Percentiles rank a stretch among this genome's conserved stretches.
These are phyloP conservation scores for Solidago caesia DNA, from an alignment of 129 eudicot genomes.

Conservation along the genomic window DNA sequence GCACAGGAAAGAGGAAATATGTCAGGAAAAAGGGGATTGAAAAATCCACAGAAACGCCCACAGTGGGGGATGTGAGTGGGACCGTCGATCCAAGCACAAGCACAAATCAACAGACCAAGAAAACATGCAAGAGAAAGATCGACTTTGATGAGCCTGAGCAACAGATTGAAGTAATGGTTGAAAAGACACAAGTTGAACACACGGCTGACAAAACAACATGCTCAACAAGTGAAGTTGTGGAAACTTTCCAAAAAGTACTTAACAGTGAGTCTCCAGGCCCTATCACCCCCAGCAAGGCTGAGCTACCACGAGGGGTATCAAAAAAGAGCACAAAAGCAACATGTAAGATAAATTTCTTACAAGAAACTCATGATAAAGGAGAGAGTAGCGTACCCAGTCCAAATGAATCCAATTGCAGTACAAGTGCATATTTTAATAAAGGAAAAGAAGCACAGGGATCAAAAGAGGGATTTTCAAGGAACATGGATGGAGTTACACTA, in stretches of 20 bases:
- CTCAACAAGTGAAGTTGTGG: slow-evolving; percentile 24
- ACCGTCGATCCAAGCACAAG: slow-evolving; percentile 6
- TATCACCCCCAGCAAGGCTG: slow-evolving; percentile 35
- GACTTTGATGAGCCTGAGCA: slow-evolving; percentile 49
- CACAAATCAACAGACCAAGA: slow-evolving; percentile 30
- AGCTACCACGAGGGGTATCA: slow-evolving; percentile 16
- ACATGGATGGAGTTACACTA: slow-evolving; percentile 25
- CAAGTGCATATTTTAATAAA: slow-evolving; percentile 33
- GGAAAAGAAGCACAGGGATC: slow-evolving; percentile 14
- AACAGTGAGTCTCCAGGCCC: slow-evolving; percentile 21
- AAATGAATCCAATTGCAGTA: slow-evolving; percentile 53
- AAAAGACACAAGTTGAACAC: slow-evolving; percentile 20
- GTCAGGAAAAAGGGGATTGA: slow-evolving; percentile 49
- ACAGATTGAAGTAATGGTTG: slow-evolving; percentile 25
- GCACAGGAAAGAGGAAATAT: slow-evolving; percentile 54
- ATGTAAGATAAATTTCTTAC: slow-evolving; percentile 54
- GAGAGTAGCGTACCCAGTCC: slow-evolving; percentile 36
- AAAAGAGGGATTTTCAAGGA: slow-evolving; percentile 36
- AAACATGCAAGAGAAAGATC: slow-evolving; percentile 58
- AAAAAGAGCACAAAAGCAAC: slow-evolving; percentile 42
- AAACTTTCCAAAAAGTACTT: slow-evolving; percentile 24
- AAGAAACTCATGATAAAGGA: slow-evolving; percentile 54
- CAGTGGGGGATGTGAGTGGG: slow-evolving; percentile 24
- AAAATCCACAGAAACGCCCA: slow-evolving; percentile 32
- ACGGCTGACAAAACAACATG: slow-evolving; percentile 30